Conservation (phyloP, 192 early-diverging fungal genomes). For the Backusella psychrophila region DNA sequence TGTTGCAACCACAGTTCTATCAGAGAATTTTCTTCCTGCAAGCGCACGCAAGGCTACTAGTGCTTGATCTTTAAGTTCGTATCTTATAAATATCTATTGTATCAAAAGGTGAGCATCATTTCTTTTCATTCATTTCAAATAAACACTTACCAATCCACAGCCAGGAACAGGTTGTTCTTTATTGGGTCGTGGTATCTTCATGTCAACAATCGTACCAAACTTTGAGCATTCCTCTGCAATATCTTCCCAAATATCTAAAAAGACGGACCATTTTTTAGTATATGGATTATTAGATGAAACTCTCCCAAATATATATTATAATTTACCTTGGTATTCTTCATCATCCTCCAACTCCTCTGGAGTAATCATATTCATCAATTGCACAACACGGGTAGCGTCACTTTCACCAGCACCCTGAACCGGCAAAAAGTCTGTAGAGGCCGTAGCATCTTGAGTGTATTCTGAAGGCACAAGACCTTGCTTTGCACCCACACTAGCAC, state of each 20-base stretch:
- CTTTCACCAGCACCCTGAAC: slow-evolving; percentile 46
- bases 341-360: slow-evolving; percentile 83
- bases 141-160: slow-evolving; percentile 72
- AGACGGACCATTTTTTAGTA: neutral
- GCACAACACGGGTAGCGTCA: slow-evolving; percentile 75
- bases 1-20: slow-evolving; percentile 87
- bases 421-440: neutral
- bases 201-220: slow-evolving; percentile 71
- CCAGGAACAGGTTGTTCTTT: slow-evolving; percentile 58
- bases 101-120: neutral
- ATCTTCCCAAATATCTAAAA: slow-evolving; percentile 85
- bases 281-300: neutral
- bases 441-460: slow-evolving; percentile 9
- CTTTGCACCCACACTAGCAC: slow-evolving; percentile 81
- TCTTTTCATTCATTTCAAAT: neutral
- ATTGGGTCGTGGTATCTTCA: slow-evolving; percentile 81
- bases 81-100: slow-evolving; percentile 84
- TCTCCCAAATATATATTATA: neutral
- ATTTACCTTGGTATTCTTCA: slow-evolving; percentile 77
- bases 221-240: slow-evolving; percentile 87
- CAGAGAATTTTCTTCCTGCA: slow-evolving; percentile 90
- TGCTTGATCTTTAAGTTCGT: slow-evolving; percentile 52
- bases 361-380: slow-evolving; percentile 94
- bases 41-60: slow-evolving; percentile 71
- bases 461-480: slow-evolving; percentile 32